Base-by-base conservation (phyloP, 257 asterid genomes). In the Striga asiatica region DNA sequence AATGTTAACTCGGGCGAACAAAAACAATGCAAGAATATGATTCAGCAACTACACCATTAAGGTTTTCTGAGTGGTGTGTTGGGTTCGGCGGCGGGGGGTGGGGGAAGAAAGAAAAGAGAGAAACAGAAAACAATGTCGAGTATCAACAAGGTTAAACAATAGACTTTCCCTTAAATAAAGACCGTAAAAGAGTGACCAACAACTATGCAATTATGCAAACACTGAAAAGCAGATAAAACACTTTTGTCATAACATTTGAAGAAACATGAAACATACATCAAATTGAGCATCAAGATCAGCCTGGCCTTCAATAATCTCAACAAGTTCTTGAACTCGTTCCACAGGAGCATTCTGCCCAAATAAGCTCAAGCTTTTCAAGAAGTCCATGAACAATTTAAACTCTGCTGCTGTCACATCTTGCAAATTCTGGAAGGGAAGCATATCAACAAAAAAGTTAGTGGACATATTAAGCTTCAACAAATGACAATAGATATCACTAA, bases 271-370 rank as follows among this genome's bases (percentile, higher is more conserved):
- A 61, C 74, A 71, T 80, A 91, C 96, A 50, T 91, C 75, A 53
- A 86, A 86, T 62, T 83, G 95, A 60, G 98, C 94, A 76, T 91
- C 87, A 54, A 91, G 77, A 71, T 91, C 98, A 64, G 98, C 96
- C 80, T 91, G 98, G 61, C 96, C 94, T 72, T 91, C 95, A 65
- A 87, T 81, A 60, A 91, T 84, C 76, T 83, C 98, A 76, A 91
- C 96, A 68, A 91, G 95, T 76, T 91, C 98, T 67, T 87, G 94
- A 76, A 83, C 72, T 51, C 85, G 84, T 77, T 86, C 96, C 27
- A 66, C 71, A 10, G 98, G 79, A 58, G 98, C 96, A 57, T 54
- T 75, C 66, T 75, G 78, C 54, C 98, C 96, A 51, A 91, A 91
- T 62, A 91, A 78, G 77, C 71, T 83, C 87, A 91, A 76, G 80